Conservation (phyloP, 495 filamentous ascomycete genomes). For the Aspergillus steynii region DNA sequence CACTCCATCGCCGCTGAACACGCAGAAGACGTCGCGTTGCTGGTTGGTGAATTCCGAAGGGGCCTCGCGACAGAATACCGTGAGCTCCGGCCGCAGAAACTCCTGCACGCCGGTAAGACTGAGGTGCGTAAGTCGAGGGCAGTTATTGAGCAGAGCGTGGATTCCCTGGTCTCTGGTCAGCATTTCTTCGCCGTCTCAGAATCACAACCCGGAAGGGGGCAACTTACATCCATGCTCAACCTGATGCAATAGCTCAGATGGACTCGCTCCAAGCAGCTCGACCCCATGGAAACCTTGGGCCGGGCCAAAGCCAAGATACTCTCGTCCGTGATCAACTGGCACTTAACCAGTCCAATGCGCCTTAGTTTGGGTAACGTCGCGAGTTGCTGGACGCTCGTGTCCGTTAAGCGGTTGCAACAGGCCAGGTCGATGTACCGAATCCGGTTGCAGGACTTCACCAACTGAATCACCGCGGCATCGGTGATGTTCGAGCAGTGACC, state of each 20-base stretch:
- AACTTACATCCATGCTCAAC: conserved; percentile 73
- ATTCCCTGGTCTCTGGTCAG: conserved; percentile 68
- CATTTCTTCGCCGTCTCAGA: conserved; percentile 14
- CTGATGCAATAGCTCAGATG: conserved; percentile 95
- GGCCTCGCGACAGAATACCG: conserved; percentile 80
- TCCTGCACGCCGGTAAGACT: conserved; percentile 93
- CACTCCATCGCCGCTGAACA: conserved; percentile 91
- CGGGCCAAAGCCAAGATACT: conserved; percentile 83
- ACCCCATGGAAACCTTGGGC: conserved; percentile 44
- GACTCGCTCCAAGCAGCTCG: conserved; percentile 80
- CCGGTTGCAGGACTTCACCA: conserved; percentile 85
- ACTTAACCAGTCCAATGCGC: conserved; percentile 94
- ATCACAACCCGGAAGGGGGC: background rate
- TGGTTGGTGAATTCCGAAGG: conserved; percentile 93
- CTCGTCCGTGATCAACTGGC: conserved; percentile 79
- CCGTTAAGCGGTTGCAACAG: conserved; percentile 88
- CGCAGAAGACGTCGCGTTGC: conserved; percentile 93
- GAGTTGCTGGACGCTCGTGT: conserved; percentile 79
- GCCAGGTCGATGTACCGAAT: conserved; percentile 98
- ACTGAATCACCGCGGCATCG: conserved; percentile 76
- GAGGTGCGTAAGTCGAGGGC: conserved; percentile 89
- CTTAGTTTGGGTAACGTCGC: conserved; percentile 89
- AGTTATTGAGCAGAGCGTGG: conserved; percentile 82
- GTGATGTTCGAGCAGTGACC: conserved; percentile 93
- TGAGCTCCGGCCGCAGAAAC: conserved; percentile 72